Base-by-base conservation (phyloP, 202 grass and related monocot species). In the Schoenoplectus triqueter region DNA sequence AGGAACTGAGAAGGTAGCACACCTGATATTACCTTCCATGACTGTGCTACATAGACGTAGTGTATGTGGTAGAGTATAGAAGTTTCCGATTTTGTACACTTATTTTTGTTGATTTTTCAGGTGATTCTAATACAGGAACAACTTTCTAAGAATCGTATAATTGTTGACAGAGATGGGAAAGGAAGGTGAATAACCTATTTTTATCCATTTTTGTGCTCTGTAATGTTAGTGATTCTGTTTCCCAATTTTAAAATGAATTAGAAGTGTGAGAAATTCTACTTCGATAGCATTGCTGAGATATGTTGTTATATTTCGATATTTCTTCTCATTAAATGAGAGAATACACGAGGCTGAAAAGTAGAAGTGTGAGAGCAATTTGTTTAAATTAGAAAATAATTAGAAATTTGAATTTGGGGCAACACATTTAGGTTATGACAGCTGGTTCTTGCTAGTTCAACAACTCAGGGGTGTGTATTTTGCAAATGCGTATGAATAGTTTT, bases 101-200 rank as follows among this genome's bases (percentile, higher is more conserved):
- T 56, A 4, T 40, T 15, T n/a, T 49, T 87, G 70, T 85, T 86
- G 46, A 76, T 86, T 92, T 31, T 83, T 73, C 81, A 98, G 95
- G 95, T 98, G 81, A 94, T 98, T 82, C 82, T 98, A 87, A 98
- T 98, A 87, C 96, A 98, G 85, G 96, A 98, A 72, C 96, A 98
- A 47, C 87, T 98, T 73, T 95, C 91, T 22, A 98, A 98, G 86
- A 98, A 98, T 91, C 93, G 89, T 87, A 98, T 98, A 84, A 92
- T 98, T 82, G 91, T 95, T 7, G 96, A 95, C 47, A 98, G 78
- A 0, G 96, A 98, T 82, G 83, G 74, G 74, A 98, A 98, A 87
- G 87, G 90, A 89, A 93, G 96, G 93, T 97, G 45, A 9, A 74
- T 75, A 69, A 86, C 11, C 47, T 86, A 4, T 13, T 21, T 40